Evolutionary conservation across 2,329 filamentous ascomycete species (phyloP), one percentile per base, ranked within the genome.

Genomic region (Diaporthe helianthi): DNA sequence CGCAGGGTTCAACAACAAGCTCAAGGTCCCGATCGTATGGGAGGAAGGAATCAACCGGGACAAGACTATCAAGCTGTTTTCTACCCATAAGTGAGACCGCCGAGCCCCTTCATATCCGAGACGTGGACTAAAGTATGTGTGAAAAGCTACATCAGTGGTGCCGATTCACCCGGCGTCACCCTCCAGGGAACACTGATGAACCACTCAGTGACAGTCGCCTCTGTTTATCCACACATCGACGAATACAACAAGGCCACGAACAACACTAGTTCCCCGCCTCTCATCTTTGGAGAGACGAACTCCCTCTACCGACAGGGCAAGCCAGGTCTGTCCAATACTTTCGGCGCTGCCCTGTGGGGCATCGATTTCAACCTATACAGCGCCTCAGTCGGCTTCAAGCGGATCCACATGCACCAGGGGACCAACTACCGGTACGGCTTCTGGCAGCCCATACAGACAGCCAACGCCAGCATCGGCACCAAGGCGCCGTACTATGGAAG

Each of bases 401-500:
- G 88, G 24, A 82, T 88, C 2, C 87, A 90, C 75, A 87, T 90
- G 86, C 89, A 91, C 77, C 84, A 86, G 80, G 89, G 88, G 13
- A 89, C 86, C 17, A 83, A 89, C 75, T 90, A 88, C 75, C 82
- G 88, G 9, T 90, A 90, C 75, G 82, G 82, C 70, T 79, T 82
- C 55, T 90, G 88, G 88, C 88, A 91, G 74, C 87, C 88, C 0
- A 73, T 89, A 53, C 74, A 79, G 5, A 89, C 87, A 0, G 75
- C 79, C 60, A 80, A 80, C 17, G 83, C 84, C 0, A 78, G 79
- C 9, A 80, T 82, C 2, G 88, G 87, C 17, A 90, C 88, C 24
- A 90, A 89, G 74, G 79, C 89, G 0, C 88, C 89, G 0, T 92
- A 90, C 76, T 91, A 91, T 73, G 88, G 87, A 19, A 87, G 86